Percentiles rank a stretch among this genome's conserved stretches.
phyloP scores from a whole-genome alignment of 768 basidiomycete genomes.

The Amanita polypyramis region DNA sequence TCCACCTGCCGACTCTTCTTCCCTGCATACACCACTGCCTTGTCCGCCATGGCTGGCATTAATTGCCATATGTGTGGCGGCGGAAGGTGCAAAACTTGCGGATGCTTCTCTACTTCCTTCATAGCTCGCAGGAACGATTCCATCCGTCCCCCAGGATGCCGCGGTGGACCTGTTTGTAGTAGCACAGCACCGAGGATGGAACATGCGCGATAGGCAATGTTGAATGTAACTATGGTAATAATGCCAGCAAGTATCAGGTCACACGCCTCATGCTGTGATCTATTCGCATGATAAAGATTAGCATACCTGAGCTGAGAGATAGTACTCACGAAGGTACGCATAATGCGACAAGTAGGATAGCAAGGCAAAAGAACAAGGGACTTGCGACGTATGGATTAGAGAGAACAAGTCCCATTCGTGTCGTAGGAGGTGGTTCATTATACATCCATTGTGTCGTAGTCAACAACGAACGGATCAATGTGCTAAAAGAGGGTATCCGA shows the following conservation, averaged over 20 bases:
- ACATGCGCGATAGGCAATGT: slow-evolving; percentile 77
- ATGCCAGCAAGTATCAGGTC: slow-evolving; percentile 80
- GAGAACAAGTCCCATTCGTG: slow-evolving; percentile 30
- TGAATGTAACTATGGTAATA: slow-evolving; percentile 70
- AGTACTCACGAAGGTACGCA: slow-evolving; percentile 46
- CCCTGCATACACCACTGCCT: not conserved
- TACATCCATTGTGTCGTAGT: slow-evolving; percentile 22
- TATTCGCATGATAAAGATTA: slow-evolving; percentile 10
- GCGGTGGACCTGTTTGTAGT: slow-evolving; percentile 77
- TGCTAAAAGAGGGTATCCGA: slow-evolving; percentile 43
- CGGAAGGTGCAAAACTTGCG: slow-evolving; percentile 71
- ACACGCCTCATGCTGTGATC: slow-evolving; percentile 50
- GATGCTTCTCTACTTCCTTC: slow-evolving; percentile 81
- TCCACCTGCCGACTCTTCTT: slow-evolving; percentile 12
- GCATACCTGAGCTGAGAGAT: not conserved
- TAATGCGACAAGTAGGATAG: slow-evolving; percentile 43
- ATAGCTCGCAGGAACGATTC: slow-evolving; percentile 72
- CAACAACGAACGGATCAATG: slow-evolving; percentile 36
- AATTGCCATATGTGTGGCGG: slow-evolving; percentile 89
- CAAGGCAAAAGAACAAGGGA: slow-evolving; percentile 46
- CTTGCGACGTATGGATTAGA: slow-evolving; percentile 70
- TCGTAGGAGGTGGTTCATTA: slow-evolving; percentile 24
- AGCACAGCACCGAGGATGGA: slow-evolving; percentile 77
- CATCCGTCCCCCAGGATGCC: slow-evolving; percentile 62
- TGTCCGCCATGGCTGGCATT: slow-evolving; percentile 27